These are phyloP conservation scores for Trichophyton benhamiae DNA, from an alignment of 2,329 filamentous ascomycete species.

Conservation along the genomic window DNA sequence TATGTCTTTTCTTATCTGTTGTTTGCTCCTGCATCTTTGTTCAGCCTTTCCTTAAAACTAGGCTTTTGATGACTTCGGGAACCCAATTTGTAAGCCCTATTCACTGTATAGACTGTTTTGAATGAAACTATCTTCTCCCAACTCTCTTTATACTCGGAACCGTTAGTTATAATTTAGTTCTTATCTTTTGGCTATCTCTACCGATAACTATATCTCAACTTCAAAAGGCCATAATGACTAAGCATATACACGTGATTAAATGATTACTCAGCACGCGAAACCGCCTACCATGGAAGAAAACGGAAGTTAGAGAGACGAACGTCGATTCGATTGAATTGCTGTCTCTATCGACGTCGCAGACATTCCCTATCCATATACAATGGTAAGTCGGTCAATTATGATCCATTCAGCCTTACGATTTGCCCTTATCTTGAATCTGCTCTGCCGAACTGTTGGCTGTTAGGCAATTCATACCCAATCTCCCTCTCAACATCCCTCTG, in stretches of 20 bases:
- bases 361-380: neutral
- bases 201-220: no score
- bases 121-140: neutral
- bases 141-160: no score
- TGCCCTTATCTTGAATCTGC: neutral
- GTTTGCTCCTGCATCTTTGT: neutral
- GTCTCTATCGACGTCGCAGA: slow-evolving; percentile 1
- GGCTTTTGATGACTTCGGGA: neutral
- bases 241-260: neutral
- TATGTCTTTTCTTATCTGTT: neutral
- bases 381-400: neutral
- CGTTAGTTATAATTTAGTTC: no score
- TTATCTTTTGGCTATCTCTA: no score
- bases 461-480: neutral
- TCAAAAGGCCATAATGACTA: no score
- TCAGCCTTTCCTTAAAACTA: neutral
- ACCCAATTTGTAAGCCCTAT: neutral
- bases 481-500: neutral
- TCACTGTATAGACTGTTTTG: neutral
- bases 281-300: neutral
- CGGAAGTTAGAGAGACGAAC: neutral
- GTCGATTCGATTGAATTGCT: neutral
- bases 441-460: neutral
- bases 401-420: no score
- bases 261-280: neutral